Conservation (phyloP, 2,329 filamentous ascomycete genomes). For the Hymenoscyphus occultus region DNA sequence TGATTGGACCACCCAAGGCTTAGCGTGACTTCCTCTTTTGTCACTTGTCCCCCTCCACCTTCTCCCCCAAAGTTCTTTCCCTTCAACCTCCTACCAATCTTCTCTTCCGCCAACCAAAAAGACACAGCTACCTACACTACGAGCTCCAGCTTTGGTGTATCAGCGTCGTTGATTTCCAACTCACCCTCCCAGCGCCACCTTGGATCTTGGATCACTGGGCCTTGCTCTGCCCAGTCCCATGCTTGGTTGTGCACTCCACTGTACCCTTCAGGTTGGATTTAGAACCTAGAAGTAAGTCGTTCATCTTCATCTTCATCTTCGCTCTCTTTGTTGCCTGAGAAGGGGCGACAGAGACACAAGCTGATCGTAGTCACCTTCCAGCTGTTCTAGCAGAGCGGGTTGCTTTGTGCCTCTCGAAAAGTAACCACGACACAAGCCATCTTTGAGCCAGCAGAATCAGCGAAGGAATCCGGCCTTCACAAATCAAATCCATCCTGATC, state of each 20-base stretch:
- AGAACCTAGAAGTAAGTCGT: background rate
- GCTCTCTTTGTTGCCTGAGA: background rate
- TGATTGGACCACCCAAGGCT: background rate
- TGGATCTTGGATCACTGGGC: conserved; percentile 1
- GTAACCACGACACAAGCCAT: conserved; percentile 2
- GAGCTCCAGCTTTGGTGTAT: background rate
- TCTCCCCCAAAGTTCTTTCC: conserved; percentile 4
- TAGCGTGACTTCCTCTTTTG: background rate
- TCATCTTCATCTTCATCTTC: background rate
- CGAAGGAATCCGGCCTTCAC: background rate
- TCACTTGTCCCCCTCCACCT: background rate
- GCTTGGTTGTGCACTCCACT: background rate
- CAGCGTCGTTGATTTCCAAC: background rate
- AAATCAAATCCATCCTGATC: background rate
- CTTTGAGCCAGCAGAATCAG: conserved; percentile 6
- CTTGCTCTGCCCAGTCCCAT: conserved; percentile 1
- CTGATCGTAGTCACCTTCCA: conserved; percentile 5
- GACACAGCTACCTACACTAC: background rate
- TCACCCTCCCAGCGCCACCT: background rate
- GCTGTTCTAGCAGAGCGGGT: conserved; percentile 5
- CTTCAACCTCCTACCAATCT: background rate
- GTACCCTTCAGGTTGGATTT: background rate
- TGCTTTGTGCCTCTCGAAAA: background rate
- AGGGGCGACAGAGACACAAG: background rate
- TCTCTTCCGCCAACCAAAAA: background rate